Conservation (phyloP, 768 basidiomycete genomes). For the Trametes elegans region DNA sequence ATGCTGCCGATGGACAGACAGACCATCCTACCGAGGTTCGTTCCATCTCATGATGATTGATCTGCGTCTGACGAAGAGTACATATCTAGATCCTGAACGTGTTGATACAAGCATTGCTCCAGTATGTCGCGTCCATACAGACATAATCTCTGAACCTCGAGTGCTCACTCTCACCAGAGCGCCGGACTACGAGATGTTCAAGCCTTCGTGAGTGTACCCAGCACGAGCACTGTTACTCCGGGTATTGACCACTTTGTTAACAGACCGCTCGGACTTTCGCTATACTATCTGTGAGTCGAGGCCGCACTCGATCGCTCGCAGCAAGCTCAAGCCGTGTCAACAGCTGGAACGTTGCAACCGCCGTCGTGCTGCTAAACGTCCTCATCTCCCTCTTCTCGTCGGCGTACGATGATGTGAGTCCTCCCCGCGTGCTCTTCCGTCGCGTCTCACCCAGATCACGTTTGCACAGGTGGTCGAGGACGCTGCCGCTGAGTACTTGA, state of each 20-base stretch:
- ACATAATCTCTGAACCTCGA: too few species aligned
- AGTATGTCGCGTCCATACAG: too few species aligned
- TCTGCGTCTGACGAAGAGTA: background rate
- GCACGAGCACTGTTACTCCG: too few species aligned
- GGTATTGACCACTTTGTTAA: background rate
- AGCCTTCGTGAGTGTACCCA: slow-evolving; percentile 38
- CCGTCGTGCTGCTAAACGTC: slow-evolving; percentile 86
- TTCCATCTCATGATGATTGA: background rate
- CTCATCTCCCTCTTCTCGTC: slow-evolving; percentile 95
- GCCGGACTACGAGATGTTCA: slow-evolving; percentile 64
- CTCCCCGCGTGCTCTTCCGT: background rate
- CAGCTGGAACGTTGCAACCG: slow-evolving; percentile 83
- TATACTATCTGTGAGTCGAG: slow-evolving; percentile 76
- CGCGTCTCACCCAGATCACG: too few species aligned
- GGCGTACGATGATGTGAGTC: slow-evolving; percentile 80
- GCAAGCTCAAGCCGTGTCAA: too few species aligned
- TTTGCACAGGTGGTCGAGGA: slow-evolving; percentile 83
- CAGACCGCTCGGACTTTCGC: slow-evolving; percentile 47
- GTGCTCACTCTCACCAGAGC: too few species aligned
- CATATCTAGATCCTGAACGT: slow-evolving; percentile 58
- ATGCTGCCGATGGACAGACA: slow-evolving; percentile 81
- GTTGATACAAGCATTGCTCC: slow-evolving; percentile 78
- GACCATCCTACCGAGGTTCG: slow-evolving; percentile 51
- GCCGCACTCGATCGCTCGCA: background rate
- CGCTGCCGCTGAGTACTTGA: slow-evolving; percentile 86